Percentiles rank a stretch among this genome's conserved stretches.
Evolutionary conservation across 768 basidiomycete genomes (phyloP).

Genomic region (Psilocybe subaeruginosa): DNA sequence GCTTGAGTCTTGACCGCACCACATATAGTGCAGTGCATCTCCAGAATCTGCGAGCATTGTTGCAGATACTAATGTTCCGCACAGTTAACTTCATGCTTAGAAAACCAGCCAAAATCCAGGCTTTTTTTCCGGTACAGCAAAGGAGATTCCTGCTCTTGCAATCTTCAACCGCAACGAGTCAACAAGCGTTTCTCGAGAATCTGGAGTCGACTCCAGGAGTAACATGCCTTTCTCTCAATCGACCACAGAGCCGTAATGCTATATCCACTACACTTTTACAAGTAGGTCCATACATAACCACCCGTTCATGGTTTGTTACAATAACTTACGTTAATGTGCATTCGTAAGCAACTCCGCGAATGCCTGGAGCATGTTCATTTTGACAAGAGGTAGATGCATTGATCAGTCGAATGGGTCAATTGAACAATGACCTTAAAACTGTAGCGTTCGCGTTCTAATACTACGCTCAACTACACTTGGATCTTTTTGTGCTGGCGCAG

Average conservation of each 20-base stretch:
- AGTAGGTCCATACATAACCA: slow-evolving; percentile 39
- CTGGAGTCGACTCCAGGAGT: slow-evolving; percentile 63
- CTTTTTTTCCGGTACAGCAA: background rate
- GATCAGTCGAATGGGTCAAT: background rate
- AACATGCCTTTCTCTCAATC: slow-evolving; percentile 75
- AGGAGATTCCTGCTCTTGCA: slow-evolving; percentile 17
- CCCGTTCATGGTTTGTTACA: background rate
- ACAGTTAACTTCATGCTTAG: background rate
- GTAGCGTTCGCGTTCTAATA: slow-evolving; percentile 77
- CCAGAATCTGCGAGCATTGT: too few relatives aligned
- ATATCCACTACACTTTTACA: slow-evolving; percentile 75
- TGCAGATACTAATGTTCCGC: background rate
- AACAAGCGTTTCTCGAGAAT: slow-evolving; percentile 53
- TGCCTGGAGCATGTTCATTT: slow-evolving; percentile 68
- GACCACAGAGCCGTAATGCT: slow-evolving; percentile 86
- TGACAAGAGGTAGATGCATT: slow-evolving; percentile 56
- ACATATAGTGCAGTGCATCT: too few relatives aligned
- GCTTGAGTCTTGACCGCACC: background rate
- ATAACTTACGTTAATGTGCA: slow-evolving; percentile 7
- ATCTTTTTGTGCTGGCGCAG: slow-evolving; percentile 92
- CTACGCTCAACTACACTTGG: slow-evolving; percentile 78
- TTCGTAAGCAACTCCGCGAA: slow-evolving; percentile 68
- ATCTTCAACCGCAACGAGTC: slow-evolving; percentile 17
- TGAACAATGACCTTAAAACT: background rate
- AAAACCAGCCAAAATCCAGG: background rate